These are phyloP conservation scores for Penicillium bialowiezense DNA, from an alignment of 495 filamentous ascomycete species.

Conservation along the genomic window DNA sequence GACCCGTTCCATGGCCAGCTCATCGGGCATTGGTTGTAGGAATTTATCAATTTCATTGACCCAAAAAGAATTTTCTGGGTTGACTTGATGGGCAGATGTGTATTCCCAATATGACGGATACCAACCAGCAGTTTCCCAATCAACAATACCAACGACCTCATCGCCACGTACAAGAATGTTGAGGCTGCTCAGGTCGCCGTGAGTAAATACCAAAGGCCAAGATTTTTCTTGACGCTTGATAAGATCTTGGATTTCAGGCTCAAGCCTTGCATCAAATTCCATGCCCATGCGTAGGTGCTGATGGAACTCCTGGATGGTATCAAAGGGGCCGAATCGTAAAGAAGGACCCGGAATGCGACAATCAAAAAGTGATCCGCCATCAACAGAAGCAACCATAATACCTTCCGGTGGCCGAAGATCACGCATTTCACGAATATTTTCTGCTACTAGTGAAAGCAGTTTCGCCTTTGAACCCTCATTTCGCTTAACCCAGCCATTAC, in stretches of 20 bases:
- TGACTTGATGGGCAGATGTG: slow-evolving; percentile 47
- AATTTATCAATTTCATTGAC: slow-evolving; percentile 47
- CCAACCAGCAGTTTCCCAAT: slow-evolving; percentile 54
- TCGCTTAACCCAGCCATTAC: slow-evolving; percentile 25
- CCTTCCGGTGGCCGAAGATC: slow-evolving; percentile 31
- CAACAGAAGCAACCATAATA: slow-evolving; percentile 34
- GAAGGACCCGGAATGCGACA: slow-evolving; percentile 28
- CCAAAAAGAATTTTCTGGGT: slow-evolving; percentile 41
- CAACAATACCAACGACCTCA: slow-evolving; percentile 47
- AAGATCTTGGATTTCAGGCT: slow-evolving; percentile 34
- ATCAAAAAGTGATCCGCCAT: slow-evolving; percentile 42
- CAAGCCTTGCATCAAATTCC: slow-evolving; percentile 29
- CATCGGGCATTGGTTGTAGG: slow-evolving; percentile 39
- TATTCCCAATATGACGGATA: slow-evolving; percentile 54
- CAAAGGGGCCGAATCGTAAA: slow-evolving; percentile 41
- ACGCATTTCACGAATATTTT: slow-evolving; percentile 40
- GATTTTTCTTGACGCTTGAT: slow-evolving; percentile 31
- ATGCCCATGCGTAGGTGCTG: slow-evolving; percentile 36
- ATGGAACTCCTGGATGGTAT: slow-evolving; percentile 41
- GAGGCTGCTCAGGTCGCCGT: slow-evolving; percentile 42
- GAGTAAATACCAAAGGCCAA: slow-evolving; percentile 38
- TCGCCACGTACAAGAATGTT: slow-evolving; percentile 40
- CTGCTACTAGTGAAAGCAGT: slow-evolving; percentile 43
- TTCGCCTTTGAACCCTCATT: slow-evolving; percentile 38
- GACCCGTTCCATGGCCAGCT: slow-evolving; percentile 45